phyloP scores from a whole-genome alignment of 2,329 filamentous ascomycete genomes.

The Juglanconis sp. region DNA sequence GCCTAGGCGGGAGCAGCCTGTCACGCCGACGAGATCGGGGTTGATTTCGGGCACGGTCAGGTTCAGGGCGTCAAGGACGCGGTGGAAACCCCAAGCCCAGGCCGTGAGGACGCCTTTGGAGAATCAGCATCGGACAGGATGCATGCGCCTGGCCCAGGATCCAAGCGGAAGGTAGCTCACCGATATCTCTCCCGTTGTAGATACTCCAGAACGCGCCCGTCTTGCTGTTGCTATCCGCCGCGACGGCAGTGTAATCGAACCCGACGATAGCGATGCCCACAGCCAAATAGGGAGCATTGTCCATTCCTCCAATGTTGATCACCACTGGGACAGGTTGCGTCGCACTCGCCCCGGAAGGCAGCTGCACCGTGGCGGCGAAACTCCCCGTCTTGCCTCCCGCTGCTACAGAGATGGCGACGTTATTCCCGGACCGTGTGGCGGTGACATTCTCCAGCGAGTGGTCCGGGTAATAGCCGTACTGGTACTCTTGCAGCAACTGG shows the following conservation, averaged over 20 bases:
- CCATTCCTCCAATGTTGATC: conserved; percentile 49
- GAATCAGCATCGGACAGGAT: not conserved
- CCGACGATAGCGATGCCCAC: conserved; percentile 47
- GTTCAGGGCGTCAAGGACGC: conserved; percentile 50
- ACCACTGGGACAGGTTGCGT: conserved; percentile 40
- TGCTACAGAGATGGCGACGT: conserved; percentile 39
- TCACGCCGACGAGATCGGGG: conserved; percentile 41
- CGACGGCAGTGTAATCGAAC: conserved; percentile 46
- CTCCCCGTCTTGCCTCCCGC: conserved; percentile 40
- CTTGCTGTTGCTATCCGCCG: conserved; percentile 47
- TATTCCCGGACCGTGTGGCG: conserved; percentile 43
- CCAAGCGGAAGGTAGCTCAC: conserved; percentile 25
- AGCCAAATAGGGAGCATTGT: conserved; percentile 42
- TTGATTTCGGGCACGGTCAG: conserved; percentile 45
- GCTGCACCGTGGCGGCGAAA: conserved; percentile 40
- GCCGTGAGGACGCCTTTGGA: conserved; percentile 43
- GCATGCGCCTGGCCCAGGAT: not conserved
- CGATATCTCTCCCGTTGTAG: conserved; percentile 47
- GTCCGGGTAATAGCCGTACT: conserved; percentile 50
- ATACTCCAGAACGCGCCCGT: conserved; percentile 47
- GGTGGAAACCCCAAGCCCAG: conserved; percentile 55
- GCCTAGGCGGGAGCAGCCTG: conserved; percentile 52
- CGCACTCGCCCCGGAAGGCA: conserved; percentile 34
- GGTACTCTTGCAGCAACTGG: conserved; percentile 47
- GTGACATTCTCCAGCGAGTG: conserved; percentile 43